Conservation (phyloP, 208 protist species). For the Leishmania major region DNA sequence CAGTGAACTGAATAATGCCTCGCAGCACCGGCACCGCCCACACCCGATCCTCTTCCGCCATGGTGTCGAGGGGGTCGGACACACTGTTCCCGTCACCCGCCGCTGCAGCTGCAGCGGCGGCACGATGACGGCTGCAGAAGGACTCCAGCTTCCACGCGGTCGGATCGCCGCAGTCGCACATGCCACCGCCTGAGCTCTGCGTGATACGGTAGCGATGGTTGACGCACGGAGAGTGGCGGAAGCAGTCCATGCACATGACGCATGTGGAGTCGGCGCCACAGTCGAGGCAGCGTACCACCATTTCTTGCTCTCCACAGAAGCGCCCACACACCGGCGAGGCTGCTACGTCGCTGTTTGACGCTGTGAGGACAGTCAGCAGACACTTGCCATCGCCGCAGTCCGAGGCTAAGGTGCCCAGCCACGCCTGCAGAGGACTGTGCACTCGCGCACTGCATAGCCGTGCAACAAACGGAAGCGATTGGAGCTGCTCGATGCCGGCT, state of each 20-base stretch:
- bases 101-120: constrained; percentile 4
- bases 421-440: constrained; percentile 42
- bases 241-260: constrained; percentile 93
- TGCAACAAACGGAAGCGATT: constrained; percentile 10
- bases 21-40: constrained; percentile 55
- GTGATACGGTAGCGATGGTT: constrained; percentile 78
- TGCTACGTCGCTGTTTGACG: constrained; percentile 15
- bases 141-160: constrained; percentile 69
- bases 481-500: constrained; percentile 43
- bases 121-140: constrained; percentile 69
- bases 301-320: constrained; percentile 48
- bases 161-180: constrained; percentile 96
- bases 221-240: constrained; percentile 77
- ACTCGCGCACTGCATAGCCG: constrained; percentile 20
- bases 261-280: constrained; percentile 87
- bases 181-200: constrained; percentile 69
- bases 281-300: constrained; percentile 86
- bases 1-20: constrained; percentile 47
- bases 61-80: constrained; percentile 16
- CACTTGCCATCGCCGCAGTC: constrained; percentile 18
- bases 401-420: constrained; percentile 33
- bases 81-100: not conserved
- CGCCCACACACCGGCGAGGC: constrained; percentile 59
- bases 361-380: constrained; percentile 14
- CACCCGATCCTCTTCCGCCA: constrained; percentile 23